A percentile compares a stretch with the other conserved stretches of the same genome.
These are phyloP conservation scores for Solanum tarijense DNA, from an alignment of 257 asterid species.

Conservation along the genomic window DNA sequence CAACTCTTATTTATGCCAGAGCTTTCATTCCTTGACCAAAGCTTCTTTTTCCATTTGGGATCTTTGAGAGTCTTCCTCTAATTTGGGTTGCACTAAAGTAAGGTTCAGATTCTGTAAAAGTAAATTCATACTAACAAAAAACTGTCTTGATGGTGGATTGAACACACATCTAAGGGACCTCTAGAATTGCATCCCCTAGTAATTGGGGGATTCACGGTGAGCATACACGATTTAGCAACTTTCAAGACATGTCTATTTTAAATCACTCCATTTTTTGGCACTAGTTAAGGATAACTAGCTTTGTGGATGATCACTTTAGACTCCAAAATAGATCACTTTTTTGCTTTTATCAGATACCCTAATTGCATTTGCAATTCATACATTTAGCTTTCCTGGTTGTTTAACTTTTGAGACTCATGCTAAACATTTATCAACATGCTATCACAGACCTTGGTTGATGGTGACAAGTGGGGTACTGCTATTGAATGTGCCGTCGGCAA, in stretches of 20 bases:
- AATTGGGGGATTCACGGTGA: not conserved
- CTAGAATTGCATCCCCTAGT: not conserved
- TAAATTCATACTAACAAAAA: not conserved
- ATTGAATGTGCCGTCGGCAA: slow-evolving; percentile 76
- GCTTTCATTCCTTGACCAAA: not conserved
- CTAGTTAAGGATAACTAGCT: not conserved
- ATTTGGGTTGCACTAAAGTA: not conserved
- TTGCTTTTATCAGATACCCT: not conserved
- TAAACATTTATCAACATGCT: not conserved
- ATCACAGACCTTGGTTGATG: slow-evolving; percentile 62
- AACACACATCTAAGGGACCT: not conserved
- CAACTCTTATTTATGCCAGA: not conserved
- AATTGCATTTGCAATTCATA: not conserved
- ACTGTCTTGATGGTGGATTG: not conserved
- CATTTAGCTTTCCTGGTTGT: not conserved
- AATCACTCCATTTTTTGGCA: not conserved
- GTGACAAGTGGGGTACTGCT: slow-evolving; percentile 72
- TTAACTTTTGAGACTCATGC: not conserved
- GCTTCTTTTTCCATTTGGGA: not conserved
- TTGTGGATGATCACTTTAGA: not conserved
- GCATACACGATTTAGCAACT: not conserved
- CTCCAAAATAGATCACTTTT: not conserved
- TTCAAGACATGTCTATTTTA: not conserved
- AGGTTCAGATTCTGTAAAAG: not conserved
- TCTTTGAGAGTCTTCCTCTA: not conserved